Base-by-base conservation (phyloP, 2,329 filamentous ascomycete genomes). In the Akanthomyces muscarius region DNA sequence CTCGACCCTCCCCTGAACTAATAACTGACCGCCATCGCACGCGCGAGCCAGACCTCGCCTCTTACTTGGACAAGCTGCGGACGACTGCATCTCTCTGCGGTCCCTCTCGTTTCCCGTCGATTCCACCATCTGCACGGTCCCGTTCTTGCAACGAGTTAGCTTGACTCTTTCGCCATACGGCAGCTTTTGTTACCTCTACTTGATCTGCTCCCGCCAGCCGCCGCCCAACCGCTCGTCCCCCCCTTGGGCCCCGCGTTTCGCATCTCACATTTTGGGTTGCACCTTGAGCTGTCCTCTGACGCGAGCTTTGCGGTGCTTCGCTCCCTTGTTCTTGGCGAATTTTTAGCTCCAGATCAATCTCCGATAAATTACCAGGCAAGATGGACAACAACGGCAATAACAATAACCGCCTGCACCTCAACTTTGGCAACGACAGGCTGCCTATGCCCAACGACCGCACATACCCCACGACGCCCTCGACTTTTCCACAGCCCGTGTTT, bases 381-480 rank as follows among this genome's bases (percentile, higher is more conserved):
- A 84, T 86, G 81, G 81, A 82, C 70, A 74, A 76, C 69, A 80
- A 80, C 70, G 74, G 77, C 69, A 80, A 80, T 76, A 87, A 87
- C 71, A 85, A 87, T 71, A 85, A 85, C 67, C 83, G 85, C 64
- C 81, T 89, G 62, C 83, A 85, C 72, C 82, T 90, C 72, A 89
- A 89, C 76, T 85, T 88, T 69, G 84, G 83, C 73, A 87, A 86
- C 75, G 85, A 88, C 69, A 86, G 86, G 71, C 83, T 86, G 64
- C 80, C 81, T 65, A 77, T 85, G 62, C 71, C 76, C 71, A 83
- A 81, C 74, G 89, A 89, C 74, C 83, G 89, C 73, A 81, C 86
- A 68, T 92, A 91, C 81, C 90, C 89, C 69, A 92, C 94, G 60
- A 97, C 94, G 11, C 94, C 94, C 59, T 97, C 94, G 68, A 97